Base-by-base conservation (phyloP, 192 early-diverging fungal genomes). In the Funneliformis geosporum region DNA sequence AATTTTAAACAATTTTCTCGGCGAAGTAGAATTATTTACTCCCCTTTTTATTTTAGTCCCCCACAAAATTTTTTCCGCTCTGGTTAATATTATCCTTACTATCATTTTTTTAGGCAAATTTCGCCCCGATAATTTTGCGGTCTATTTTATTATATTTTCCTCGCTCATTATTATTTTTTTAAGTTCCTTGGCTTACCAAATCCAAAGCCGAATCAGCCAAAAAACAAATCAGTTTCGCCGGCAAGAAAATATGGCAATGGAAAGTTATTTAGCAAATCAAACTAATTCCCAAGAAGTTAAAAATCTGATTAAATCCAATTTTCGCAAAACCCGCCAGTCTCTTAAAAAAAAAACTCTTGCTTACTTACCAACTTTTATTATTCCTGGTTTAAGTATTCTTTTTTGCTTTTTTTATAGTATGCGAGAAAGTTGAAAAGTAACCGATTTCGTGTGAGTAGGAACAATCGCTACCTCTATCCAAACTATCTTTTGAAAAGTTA, bases 401-500 rank as follows among this genome's bases (percentile, higher is more conserved):
- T 68, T 68, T 68, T 68, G 67, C 27, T 28, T 68, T 68, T 1
- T 68, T 68, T 68, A 68, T 38, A 42, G 67, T 40, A 68, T 43
- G 4, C 42, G 8, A 3, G 4, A 1, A 33, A 12, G 4, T 28
- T 68, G 67, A 4, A 28, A 68, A 33, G 38, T 68, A 40, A 18
- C 5, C 8, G 10, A 68, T 18, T 68, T 68, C 38, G 28, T 68
- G 40, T 7, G 28, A 4, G 18, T 68, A 2, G 1, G 1, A 2
- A 1, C 4, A 68, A 68, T 68, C 38, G n/a, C 27, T 12, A 7
- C 16, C 7, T 68, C 67, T 8, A 38, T 68, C 18, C 67, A 68
- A 68, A 68, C 67, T 18, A 68, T 68, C 8, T 68, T 68, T 68
- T 68, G 67, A 68, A 68, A 68, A 68, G 67, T 33, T 33, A 68